Conservation (phyloP, 1,284 basidiomycete species). For the Trametes polyzona region DNA sequence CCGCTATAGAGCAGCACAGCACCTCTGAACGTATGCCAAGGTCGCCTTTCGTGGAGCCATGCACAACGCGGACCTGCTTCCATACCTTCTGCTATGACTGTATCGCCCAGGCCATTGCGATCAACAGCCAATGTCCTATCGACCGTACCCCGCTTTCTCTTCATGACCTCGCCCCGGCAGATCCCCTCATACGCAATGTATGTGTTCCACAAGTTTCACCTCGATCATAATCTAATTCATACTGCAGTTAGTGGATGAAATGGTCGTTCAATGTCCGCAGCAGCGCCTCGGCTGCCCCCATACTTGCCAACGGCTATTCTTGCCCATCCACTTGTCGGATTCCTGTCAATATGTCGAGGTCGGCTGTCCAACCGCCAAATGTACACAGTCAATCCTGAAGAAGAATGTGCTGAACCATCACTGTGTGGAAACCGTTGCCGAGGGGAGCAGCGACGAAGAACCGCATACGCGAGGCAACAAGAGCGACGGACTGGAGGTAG, state of each 20-base stretch:
- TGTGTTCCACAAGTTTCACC: conserved; percentile 35
- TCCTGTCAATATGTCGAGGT: conserved; percentile 63
- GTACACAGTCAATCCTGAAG: conserved; percentile 47
- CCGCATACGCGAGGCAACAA: neutral
- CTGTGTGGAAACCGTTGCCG: neutral
- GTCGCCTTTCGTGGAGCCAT: conserved; percentile 80
- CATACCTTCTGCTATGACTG: conserved; percentile 87
- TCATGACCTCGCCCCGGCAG: conserved; percentile 60
- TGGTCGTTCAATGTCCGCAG: conserved; percentile 74
- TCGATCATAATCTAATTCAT: conserved; percentile 21
- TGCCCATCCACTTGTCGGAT: conserved; percentile 65
- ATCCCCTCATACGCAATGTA: conserved; percentile 75
- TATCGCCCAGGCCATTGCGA: conserved; percentile 65
- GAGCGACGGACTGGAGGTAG: too few relatives aligned
- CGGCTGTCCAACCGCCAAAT: conserved; percentile 53
- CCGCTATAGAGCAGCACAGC: conserved; percentile 2
- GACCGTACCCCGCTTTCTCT: conserved; percentile 68
- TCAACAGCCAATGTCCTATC: conserved; percentile 78
- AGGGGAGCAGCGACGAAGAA: neutral
- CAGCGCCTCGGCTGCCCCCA: conserved; percentile 60
- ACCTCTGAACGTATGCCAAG: neutral
- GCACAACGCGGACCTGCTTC: conserved; percentile 71
- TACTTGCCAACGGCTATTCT: conserved; percentile 72
- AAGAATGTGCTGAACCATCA: conserved; percentile 41
- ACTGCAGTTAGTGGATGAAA: conserved; percentile 80